Percentiles rank a stretch among this genome's conserved stretches.
Conservation (phyloP, 441 rosid genomes). For the Melastoma candidum region DNA sequence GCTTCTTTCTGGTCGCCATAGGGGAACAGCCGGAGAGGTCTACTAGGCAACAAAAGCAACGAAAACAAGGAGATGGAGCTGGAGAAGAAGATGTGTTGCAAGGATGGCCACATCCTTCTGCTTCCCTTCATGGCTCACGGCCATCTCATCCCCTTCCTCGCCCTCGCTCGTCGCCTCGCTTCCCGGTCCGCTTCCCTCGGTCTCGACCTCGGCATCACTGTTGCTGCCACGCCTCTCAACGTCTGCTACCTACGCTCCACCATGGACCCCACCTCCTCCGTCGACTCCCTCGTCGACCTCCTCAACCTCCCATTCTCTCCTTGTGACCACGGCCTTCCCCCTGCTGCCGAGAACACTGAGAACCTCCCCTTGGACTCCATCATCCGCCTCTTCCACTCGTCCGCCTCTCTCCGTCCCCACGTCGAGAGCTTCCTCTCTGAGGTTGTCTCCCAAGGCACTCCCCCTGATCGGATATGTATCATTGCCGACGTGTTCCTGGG, state of each 20-base stretch:
- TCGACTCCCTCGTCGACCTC: slow-evolving; percentile 12
- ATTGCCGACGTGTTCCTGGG: slow-evolving; percentile 31
- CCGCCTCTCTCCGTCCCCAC: slow-evolving; percentile 16
- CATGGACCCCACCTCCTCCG: not conserved
- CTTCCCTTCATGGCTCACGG: slow-evolving; percentile 47
- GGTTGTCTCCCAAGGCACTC: slow-evolving; percentile 17
- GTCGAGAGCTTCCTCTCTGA: slow-evolving; percentile 15
- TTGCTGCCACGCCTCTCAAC: slow-evolving; percentile 36
- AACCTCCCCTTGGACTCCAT: slow-evolving; percentile 21
- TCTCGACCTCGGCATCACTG: slow-evolving; percentile 23
- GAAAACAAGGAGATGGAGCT: no score
- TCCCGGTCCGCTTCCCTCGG: slow-evolving; percentile 4
- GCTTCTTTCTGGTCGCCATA: no score
- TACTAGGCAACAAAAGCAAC: no score
- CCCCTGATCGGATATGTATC: slow-evolving; percentile 27
- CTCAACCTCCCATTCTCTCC: slow-evolving; percentile 27
- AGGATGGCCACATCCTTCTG: slow-evolving; percentile 26
- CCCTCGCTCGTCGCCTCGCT: slow-evolving; percentile 27
- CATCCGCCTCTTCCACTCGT: slow-evolving; percentile 9
- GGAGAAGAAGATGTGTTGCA: no score
- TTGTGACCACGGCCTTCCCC: slow-evolving; percentile 28
- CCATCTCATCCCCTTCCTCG: slow-evolving; percentile 44
- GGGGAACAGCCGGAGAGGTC: no score
- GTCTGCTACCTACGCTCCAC: slow-evolving; percentile 27
- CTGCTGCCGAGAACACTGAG: slow-evolving; percentile 33